phyloP scores from a whole-genome alignment of 441 rosid genomes.

The Euphorbia celastroides region DNA sequence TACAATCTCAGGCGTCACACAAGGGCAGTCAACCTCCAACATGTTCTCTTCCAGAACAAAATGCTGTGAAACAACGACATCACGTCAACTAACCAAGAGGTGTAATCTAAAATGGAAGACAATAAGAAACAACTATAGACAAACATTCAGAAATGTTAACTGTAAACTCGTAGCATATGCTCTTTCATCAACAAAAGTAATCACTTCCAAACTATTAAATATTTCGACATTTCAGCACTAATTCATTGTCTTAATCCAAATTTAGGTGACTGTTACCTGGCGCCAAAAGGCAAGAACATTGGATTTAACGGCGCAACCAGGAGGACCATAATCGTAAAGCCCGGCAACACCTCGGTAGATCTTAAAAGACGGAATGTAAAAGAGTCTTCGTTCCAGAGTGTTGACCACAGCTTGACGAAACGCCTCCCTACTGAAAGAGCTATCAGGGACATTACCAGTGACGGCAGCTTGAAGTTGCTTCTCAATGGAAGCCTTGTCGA shows the following conservation, averaged over 20 bases:
- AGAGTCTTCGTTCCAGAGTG: constrained; percentile 72
- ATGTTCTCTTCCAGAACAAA: constrained; percentile 75
- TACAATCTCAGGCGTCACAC: constrained; percentile 71
- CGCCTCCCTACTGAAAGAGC: constrained; percentile 50
- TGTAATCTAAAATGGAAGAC: background rate
- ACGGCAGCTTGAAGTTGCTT: constrained; percentile 53
- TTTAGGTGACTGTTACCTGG: constrained; percentile 37
- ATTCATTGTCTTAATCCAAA: background rate
- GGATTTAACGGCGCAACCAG: constrained; percentile 74
- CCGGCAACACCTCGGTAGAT: constrained; percentile 90
- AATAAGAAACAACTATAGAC: background rate
- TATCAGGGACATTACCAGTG: constrained; percentile 31
- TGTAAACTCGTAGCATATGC: background rate
- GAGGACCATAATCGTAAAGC: constrained; percentile 79
- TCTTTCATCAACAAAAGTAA: background rate
- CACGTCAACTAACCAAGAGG: constrained; percentile 9
- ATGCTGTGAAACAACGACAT: constrained; percentile 34
- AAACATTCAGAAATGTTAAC: background rate
- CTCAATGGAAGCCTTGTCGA: constrained; percentile 72
- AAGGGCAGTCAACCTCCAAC: constrained; percentile 71
- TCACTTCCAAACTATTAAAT: background rate
- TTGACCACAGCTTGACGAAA: constrained; percentile 70
- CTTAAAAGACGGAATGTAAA: constrained; percentile 75
- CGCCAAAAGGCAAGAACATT: constrained; percentile 87
- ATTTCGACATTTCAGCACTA: background rate